Percentiles rank a stretch among this genome's conserved stretches.
These are phyloP conservation scores for Ehretia macrophylla DNA, from an alignment of 257 asterid species.

Conservation along the genomic window DNA sequence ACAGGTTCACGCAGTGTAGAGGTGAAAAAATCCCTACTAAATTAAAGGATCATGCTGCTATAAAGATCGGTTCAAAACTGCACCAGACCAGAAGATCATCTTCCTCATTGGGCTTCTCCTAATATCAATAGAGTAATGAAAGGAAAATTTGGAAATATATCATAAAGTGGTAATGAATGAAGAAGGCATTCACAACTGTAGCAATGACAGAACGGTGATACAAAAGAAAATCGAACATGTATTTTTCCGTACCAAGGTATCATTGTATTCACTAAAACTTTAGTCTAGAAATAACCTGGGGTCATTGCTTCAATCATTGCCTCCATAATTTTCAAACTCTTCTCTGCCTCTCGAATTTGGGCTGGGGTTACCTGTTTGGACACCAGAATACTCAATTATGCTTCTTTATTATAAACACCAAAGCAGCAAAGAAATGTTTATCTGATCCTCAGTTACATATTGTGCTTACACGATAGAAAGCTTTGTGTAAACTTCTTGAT, in stretches of 20 bases:
- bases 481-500: neutral
- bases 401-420: neutral
- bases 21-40: too few relatives aligned
- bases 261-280: neutral
- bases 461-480: neutral
- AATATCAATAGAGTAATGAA: neutral
- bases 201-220: too few relatives aligned
- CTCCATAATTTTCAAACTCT: constrained; percentile 79
- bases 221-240: too few relatives aligned
- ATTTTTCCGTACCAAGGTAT: too few relatives aligned
- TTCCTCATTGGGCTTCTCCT: neutral
- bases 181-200: neutral
- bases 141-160: neutral
- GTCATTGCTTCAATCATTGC: constrained; percentile 97
- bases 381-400: constrained; percentile 18
- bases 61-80: too few relatives aligned
- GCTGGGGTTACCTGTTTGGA: constrained; percentile 86
- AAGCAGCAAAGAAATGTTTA: neutral
- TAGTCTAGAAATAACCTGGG: constrained; percentile 44
- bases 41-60: too few relatives aligned
- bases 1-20: too few relatives aligned
- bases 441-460: neutral
- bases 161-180: neutral
- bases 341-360: constrained; percentile 97
- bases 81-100: neutral